Percentiles rank a stretch among this genome's conserved stretches.
Conservation (phyloP, 371 early-diverging fungal genomes). For the Apophysomyces trapeziformis region DNA sequence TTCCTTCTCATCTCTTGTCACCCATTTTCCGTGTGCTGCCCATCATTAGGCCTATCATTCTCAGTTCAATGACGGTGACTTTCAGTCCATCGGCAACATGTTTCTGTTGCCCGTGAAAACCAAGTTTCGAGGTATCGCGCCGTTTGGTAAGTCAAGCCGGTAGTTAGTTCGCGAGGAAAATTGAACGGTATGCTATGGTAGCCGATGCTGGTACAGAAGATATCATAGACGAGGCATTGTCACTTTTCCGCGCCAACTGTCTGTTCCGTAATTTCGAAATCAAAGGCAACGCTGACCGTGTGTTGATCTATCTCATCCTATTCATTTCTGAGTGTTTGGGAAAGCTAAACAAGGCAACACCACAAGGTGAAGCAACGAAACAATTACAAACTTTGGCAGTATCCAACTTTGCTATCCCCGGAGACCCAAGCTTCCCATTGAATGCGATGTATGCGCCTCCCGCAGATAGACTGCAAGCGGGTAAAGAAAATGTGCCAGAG, state of each 20-base stretch:
- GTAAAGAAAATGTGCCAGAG: constrained; percentile 41
- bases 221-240: constrained; percentile 92
- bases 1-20: constrained; percentile 4
- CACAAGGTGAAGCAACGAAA: constrained; percentile 76
- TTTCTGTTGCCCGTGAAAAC: constrained; percentile 89
- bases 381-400: constrained; percentile 84
- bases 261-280: constrained; percentile 98
- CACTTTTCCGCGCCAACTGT: constrained; percentile 94
- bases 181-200: constrained; percentile 14
- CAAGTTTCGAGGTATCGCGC: constrained; percentile 87
- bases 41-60: constrained; percentile 88
- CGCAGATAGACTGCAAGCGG: constrained; percentile 73
- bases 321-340: constrained; percentile 89
- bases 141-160: constrained; percentile 40
- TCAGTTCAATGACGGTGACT: constrained; percentile 75
- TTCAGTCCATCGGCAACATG: constrained; percentile 84
- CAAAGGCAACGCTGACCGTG: constrained; percentile 90
- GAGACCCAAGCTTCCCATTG: constrained; percentile 91
- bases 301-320: constrained; percentile 91
- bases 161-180: too few species aligned
- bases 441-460: constrained; percentile 87
- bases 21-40: neutral
- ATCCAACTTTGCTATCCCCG: constrained; percentile 90
- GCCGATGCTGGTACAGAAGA: constrained; percentile 77
- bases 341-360: constrained; percentile 67